These are phyloP conservation scores for Talaromyces albobiverticillius DNA, from an alignment of 2,329 filamentous ascomycete species.

Conservation along the genomic window DNA sequence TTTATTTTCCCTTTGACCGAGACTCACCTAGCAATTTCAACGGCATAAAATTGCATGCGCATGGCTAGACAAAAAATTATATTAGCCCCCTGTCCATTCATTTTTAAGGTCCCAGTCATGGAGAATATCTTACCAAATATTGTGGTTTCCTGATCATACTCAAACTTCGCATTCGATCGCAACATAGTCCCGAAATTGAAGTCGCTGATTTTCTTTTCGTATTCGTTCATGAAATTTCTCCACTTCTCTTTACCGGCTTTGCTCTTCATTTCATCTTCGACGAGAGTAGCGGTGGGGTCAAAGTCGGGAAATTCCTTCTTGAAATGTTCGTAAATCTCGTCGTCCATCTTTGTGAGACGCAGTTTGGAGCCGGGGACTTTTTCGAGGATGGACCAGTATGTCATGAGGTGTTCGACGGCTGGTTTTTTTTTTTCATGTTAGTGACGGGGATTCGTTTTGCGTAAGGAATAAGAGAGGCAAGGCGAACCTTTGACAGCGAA, in stretches of 20 bases:
- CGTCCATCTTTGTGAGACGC: constrained; percentile 88
- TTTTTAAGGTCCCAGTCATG: neutral
- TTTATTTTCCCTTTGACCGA: neutral
- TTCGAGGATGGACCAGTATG: constrained; percentile 95
- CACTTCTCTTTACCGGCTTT: constrained; percentile 90
- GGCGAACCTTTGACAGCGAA: constrained; percentile 88
- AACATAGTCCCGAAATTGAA: constrained; percentile 98
- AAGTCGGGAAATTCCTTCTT: constrained; percentile 88
- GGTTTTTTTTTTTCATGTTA: neutral
- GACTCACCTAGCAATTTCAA: constrained; percentile 65
- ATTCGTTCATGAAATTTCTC: constrained; percentile 90
- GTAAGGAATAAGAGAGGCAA: constrained; percentile 34
- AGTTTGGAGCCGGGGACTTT: constrained; percentile 84
- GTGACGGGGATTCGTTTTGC: neutral
- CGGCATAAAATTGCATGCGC: constrained; percentile 80
- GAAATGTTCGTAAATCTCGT: constrained; percentile 91
- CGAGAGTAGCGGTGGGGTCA: constrained; percentile 72
- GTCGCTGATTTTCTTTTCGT: constrained; percentile 93
- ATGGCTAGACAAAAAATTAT: constrained; percentile 45
- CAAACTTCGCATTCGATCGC: constrained; percentile 69
- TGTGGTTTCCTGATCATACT: constrained; percentile 84
- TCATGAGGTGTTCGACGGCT: constrained; percentile 92
- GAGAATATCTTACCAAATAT: constrained; percentile 73
- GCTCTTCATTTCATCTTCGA: constrained; percentile 98
- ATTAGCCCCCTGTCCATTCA: neutral